Percentiles rank a stretch among this genome's conserved stretches.
phyloP scores from a whole-genome alignment of 306 rosid genomes.

The Cajanus cajan region DNA sequence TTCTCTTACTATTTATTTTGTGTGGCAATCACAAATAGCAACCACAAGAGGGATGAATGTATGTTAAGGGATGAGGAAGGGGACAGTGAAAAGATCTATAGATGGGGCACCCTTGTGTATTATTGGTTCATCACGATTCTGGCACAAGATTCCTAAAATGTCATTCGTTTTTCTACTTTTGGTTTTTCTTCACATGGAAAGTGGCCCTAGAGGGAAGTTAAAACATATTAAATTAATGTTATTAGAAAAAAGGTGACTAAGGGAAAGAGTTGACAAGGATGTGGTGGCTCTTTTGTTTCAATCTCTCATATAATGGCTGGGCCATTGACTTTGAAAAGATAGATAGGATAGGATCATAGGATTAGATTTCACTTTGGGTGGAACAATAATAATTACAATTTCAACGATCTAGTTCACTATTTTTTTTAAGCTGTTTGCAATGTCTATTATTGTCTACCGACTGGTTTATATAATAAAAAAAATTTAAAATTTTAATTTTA shows the following conservation, averaged over 20 bases:
- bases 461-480: too few relatives aligned
- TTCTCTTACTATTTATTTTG: neutral
- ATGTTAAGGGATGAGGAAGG: neutral
- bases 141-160: conserved; percentile 16
- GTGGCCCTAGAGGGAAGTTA: conserved; percentile 15
- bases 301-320: neutral
- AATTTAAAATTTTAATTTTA: too few relatives aligned
- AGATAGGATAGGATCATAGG: neutral
- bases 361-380: neutral
- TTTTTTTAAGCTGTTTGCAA: neutral
- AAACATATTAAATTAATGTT: neutral
- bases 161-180: conserved; percentile 13
- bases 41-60: neutral
- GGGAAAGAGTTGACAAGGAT: conserved; percentile 19
- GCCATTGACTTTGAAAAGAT: conserved; percentile 13
- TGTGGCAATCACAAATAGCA: conserved; percentile 6
- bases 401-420: neutral
- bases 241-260: neutral
- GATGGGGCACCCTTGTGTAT: conserved; percentile 30
- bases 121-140: conserved; percentile 29
- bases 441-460: neutral
- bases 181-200: conserved; percentile 41
- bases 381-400: conserved; percentile 2
- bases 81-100: conserved; percentile 36
- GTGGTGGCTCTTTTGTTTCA: conserved; percentile 2